A percentile compares a stretch with the other conserved stretches of the same genome.
Evolutionary conservation across 208 protist genomes (phyloP).

Genomic region (Crithidia bombi): DNA sequence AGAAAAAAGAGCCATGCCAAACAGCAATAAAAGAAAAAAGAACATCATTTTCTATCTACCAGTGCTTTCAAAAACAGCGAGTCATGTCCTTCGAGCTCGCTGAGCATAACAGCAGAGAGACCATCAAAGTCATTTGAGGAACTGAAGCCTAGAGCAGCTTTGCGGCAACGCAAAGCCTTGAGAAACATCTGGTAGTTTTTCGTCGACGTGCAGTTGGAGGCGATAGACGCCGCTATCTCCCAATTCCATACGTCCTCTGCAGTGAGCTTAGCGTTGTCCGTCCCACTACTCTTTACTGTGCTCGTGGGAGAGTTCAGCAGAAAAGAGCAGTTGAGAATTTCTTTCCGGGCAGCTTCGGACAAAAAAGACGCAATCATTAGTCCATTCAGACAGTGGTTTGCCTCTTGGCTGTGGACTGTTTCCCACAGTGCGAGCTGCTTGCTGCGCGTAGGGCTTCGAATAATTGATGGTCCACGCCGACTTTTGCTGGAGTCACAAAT

Average conservation of each 20-base stretch:
- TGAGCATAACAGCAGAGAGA: slow-evolving; percentile 20
- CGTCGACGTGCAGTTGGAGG: slow-evolving; percentile 64
- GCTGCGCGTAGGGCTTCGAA: slow-evolving; percentile 45
- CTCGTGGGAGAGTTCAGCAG: background rate
- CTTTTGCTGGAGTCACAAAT: slow-evolving; percentile 7
- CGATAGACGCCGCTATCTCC: slow-evolving; percentile 66
- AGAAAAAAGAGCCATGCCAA: slow-evolving; percentile 25
- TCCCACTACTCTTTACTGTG: background rate
- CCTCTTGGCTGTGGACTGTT: slow-evolving; percentile 32
- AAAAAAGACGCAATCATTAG: slow-evolving; percentile 53
- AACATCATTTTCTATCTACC: background rate
- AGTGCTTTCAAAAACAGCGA: background rate
- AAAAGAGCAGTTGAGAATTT: slow-evolving; percentile 26
- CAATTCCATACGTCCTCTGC: slow-evolving; percentile 34
- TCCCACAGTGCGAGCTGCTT: slow-evolving; percentile 69
- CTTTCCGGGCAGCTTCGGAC: slow-evolving; percentile 18
- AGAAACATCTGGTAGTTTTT: slow-evolving; percentile 21
- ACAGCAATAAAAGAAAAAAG: slow-evolving; percentile 13
- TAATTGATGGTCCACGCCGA: background rate
- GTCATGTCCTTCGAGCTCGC: slow-evolving; percentile 16
- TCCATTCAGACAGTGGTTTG: slow-evolving; percentile 37
- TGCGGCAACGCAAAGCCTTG: slow-evolving; percentile 13
- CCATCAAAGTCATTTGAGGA: background rate
- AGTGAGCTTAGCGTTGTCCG: background rate
- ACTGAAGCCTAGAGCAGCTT: background rate